Conservation (phyloP, 1,139 yeast genomes). For the Pichia sp. region DNA sequence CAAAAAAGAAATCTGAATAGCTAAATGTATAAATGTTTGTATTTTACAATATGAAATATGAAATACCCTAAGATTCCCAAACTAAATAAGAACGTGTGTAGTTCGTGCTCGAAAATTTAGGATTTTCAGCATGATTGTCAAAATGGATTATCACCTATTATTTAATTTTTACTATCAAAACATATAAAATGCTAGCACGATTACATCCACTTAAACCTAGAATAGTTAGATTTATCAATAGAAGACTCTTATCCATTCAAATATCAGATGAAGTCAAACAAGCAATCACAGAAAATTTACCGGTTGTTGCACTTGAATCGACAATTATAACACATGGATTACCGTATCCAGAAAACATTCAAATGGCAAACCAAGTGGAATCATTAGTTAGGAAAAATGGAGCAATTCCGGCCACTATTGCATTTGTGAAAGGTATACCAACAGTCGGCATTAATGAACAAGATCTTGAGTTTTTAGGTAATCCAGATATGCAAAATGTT, state of each 20-base stretch:
- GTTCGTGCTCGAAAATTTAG: neutral
- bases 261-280: conserved; percentile 48
- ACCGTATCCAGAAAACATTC: conserved; percentile 70
- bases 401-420: conserved; percentile 82
- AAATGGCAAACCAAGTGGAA: conserved; percentile 70
- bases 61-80: neutral
- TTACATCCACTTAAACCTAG: neutral
- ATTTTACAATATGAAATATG: neutral
- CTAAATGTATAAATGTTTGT: neutral
- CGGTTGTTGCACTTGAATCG: conserved; percentile 76
- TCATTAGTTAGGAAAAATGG: conserved; percentile 52
- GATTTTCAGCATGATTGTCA: neutral
- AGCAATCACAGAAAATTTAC: conserved; percentile 50
- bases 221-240: neutral
- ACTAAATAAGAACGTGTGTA: neutral
- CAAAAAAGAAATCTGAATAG: neutral
- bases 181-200: neutral
- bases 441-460: conserved; percentile 51
- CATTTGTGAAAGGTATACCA: conserved; percentile 67
- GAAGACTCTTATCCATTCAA: neutral
- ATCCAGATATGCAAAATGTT: conserved; percentile 33
- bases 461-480: conserved; percentile 50
- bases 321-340: conserved; percentile 89
- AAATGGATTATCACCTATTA: neutral
- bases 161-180: neutral